Evolutionary conservation across 75 land plant species (phyloP).

Genomic region (Larix kaempferi): DNA sequence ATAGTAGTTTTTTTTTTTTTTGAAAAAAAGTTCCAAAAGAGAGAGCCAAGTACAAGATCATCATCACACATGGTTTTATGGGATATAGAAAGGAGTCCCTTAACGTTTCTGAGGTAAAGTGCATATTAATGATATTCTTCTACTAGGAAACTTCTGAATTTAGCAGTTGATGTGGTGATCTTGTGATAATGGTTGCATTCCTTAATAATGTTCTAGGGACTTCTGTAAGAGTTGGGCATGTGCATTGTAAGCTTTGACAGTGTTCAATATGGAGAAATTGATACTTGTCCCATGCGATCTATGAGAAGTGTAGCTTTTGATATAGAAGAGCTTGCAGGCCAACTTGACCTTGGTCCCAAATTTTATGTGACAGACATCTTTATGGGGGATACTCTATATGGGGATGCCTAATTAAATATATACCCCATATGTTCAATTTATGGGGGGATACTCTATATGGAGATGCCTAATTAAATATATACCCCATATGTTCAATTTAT

Average conservation of each 20-base stretch:
- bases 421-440: too few relatives aligned
- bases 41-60: too few relatives aligned
- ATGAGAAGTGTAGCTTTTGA: constrained; percentile 61
- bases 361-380: constrained; percentile 70
- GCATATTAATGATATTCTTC: too few relatives aligned
- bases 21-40: too few relatives aligned
- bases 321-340: constrained; percentile 78
- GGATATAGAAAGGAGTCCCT: too few relatives aligned
- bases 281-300: constrained; percentile 59
- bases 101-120: too few relatives aligned
- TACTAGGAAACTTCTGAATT: too few relatives aligned
- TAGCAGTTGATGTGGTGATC: not conserved
- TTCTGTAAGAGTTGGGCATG: constrained; percentile 50
- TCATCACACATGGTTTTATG: too few relatives aligned
- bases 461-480: constrained; percentile 70
- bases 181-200: not conserved
- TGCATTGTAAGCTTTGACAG: constrained; percentile 78
- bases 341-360: constrained; percentile 55
- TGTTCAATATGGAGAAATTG: constrained; percentile 94
- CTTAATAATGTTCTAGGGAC: constrained; percentile 34
- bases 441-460: constrained; percentile 67
- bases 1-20: too few relatives aligned
- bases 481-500: too few relatives aligned
- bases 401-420: constrained; percentile 79
- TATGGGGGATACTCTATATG: constrained; percentile 65